Base-by-base conservation (phyloP, 169 alveolate species). In the Plasmodium falciparum region DNA sequence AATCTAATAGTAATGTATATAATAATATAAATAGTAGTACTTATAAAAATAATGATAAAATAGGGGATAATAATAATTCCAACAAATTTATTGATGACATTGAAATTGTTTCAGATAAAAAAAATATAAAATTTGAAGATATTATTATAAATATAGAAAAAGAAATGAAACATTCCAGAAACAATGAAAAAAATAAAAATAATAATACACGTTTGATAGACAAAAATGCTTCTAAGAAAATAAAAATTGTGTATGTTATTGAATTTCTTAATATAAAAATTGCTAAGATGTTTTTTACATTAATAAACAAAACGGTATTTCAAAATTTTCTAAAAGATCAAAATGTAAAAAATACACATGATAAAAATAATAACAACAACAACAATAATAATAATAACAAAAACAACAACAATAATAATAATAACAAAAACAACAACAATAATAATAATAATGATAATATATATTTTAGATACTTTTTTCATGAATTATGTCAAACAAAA, bases 201-300 rank as follows among this genome's bases (percentile, higher is more conserved):
- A 45, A 17, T 47, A 29, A 12, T 12, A 65, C 47, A 26, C 56
- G 20, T 11, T 11, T 13, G 6, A 65, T 15, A 12, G 58, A 43
- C 12, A 66, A 24, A 26, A 66, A 26, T 66, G 39, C 6, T n/a
- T n/a, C 50, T 33, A 24, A 15, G 13, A n/a, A 11, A 7, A 73
- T 11, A 11, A 73, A 15, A 24, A 45, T 52, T 54, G 69, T 61
- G 17, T 72, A 86, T 47, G 39, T 54, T 0, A 52, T 72, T 1
- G 92, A 86, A 47, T 86, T 86, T 72, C 6, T 63, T 61, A 86
- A 61, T 73, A 49, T 71, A 61, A 62, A 72, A 5, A 7, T 86
- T 13, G 92, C 92, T 6, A 29, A 56, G 13, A 15, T 3, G 9
- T 86, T 72, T 66, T 71, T 24, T 39, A 11, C 13, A 2, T 58